Percentiles rank a stretch among this genome's conserved stretches.
phyloP scores from a whole-genome alignment of 2,329 filamentous ascomycete genomes.

The Epichloe scottii region DNA sequence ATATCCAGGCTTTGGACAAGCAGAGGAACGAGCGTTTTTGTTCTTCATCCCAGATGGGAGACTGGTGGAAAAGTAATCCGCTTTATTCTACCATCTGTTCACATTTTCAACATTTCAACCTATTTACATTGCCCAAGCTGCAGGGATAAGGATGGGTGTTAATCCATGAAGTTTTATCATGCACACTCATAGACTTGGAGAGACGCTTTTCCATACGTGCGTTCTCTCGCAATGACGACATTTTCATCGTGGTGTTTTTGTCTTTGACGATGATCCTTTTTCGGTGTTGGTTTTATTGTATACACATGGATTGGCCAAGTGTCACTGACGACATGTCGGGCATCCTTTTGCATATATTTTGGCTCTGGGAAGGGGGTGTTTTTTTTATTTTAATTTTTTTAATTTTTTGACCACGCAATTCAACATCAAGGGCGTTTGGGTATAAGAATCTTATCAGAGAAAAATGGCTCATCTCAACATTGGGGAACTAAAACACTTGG shows the following conservation, averaged over 20 bases:
- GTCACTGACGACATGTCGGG: too few relatives aligned
- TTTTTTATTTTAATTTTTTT: slow-evolving; percentile 3
- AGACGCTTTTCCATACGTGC: not conserved
- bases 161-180: not conserved
- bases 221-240: not conserved
- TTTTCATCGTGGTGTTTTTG: not conserved
- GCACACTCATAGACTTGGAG: slow-evolving; percentile 1
- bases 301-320: too few relatives aligned
- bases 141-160: not conserved
- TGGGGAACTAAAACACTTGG: slow-evolving; percentile 5
- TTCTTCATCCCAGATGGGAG: not conserved
- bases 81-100: not conserved
- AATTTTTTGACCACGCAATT: slow-evolving; percentile 7
- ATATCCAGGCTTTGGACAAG: too few relatives aligned
- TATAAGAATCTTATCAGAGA: not conserved
- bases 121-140: not conserved
- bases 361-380: not conserved
- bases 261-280: not conserved
- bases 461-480: slow-evolving; percentile 13
- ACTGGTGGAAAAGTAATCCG: not conserved
- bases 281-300: not conserved
- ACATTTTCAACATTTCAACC: not conserved
- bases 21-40: not conserved
- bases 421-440: slow-evolving; percentile 12
- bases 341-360: not conserved